Evolutionary conservation across 2,329 filamentous ascomycete species (phyloP).

Genomic region (Mariannaea elegans): DNA sequence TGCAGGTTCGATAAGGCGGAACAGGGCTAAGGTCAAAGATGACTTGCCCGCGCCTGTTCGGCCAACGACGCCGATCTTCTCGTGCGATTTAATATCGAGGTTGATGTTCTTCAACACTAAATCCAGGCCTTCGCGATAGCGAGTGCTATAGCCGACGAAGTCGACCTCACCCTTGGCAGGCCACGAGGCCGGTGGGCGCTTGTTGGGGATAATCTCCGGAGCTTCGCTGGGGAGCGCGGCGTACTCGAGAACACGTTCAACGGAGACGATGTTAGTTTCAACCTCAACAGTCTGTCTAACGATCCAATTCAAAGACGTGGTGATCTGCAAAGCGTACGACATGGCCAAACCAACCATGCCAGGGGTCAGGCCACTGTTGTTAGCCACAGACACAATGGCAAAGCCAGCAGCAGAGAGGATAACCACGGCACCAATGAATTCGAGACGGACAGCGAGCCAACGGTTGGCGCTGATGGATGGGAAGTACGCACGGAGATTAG

Average conservation of each 20-base stretch:
- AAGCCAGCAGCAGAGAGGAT: constrained; percentile 89
- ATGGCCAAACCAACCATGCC: constrained; percentile 92
- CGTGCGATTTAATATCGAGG: constrained; percentile 91
- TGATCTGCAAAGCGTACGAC: constrained; percentile 98
- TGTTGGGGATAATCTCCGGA: constrained; percentile 89
- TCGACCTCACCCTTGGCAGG: constrained; percentile 87
- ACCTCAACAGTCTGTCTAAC: constrained; percentile 98
- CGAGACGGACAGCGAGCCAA: constrained; percentile 93
- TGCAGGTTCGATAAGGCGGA: constrained; percentile 91
- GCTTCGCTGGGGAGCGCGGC: constrained; percentile 90
- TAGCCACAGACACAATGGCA: constrained; percentile 80
- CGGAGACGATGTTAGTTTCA: constrained; percentile 99
- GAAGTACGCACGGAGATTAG: constrained; percentile 93
- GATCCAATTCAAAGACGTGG: constrained; percentile 98
- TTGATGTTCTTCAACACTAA: constrained; percentile 93
- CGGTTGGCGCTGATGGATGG: constrained; percentile 93
- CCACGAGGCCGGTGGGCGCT: constrained; percentile 89
- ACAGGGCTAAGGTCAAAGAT: constrained; percentile 89
- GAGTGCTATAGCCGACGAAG: constrained; percentile 93
- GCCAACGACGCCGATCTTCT: constrained; percentile 98
- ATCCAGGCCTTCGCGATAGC: constrained; percentile 89
- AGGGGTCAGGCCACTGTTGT: constrained; percentile 67
- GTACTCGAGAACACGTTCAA: constrained; percentile 97
- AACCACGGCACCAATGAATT: constrained; percentile 94
- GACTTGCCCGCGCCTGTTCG: constrained; percentile 97